Evolutionary conservation across 305 asterid species (phyloP).

Genomic region (Fraxinus xanthoxyloides): DNA sequence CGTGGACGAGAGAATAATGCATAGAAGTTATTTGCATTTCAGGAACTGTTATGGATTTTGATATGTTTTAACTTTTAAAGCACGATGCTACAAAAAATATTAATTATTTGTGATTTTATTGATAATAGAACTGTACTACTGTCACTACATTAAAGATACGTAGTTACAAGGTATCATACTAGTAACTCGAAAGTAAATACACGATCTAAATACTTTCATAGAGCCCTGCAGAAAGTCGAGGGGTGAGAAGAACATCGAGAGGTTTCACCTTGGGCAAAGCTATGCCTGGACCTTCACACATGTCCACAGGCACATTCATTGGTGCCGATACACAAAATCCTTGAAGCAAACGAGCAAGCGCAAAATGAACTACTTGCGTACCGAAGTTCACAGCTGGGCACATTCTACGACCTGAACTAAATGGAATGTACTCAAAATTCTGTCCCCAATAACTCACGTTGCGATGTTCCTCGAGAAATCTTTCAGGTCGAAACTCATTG

Average conservation of each 20-base stretch:
- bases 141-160: background rate
- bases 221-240: conserved; percentile 27
- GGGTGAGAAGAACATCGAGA: conserved; percentile 29
- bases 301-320: conserved; percentile 28
- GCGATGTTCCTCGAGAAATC: conserved; percentile 26
- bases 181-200: background rate
- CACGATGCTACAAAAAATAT: background rate
- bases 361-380: conserved; percentile 25
- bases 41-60: background rate
- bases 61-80: background rate
- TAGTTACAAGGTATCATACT: background rate
- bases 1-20: background rate
- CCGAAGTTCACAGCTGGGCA: conserved; percentile 42
- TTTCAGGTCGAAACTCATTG: conserved; percentile 39
- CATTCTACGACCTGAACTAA: conserved; percentile 37
- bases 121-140: background rate
- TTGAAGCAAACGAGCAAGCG: conserved; percentile 40
- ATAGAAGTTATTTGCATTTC: background rate
- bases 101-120: background rate
- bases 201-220: conserved; percentile 16
- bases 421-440: conserved; percentile 38
- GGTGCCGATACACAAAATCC: conserved; percentile 35
- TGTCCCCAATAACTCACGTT: conserved; percentile 21
- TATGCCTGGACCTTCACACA: conserved; percentile 47
- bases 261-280: conserved; percentile 47